Evolutionary conservation across 176 grass and related monocot species (phyloP).

Genomic region (Stipa capillata): DNA sequence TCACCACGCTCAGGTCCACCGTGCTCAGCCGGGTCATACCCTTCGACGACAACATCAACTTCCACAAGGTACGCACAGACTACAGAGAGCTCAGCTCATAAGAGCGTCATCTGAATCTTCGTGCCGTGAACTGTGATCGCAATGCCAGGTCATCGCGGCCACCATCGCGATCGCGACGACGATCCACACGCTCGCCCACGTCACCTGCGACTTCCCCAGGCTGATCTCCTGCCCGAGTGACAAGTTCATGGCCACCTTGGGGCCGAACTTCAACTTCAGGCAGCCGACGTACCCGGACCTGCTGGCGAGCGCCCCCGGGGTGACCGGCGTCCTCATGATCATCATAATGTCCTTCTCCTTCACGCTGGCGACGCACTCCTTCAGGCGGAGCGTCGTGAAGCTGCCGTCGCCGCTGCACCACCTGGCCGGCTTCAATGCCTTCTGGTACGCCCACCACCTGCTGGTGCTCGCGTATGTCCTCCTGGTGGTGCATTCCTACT

Average conservation of each 20-base stretch:
- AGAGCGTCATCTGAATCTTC: background rate
- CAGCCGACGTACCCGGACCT: constrained; percentile 80
- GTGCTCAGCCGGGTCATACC: constrained; percentile 56
- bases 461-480: constrained; percentile 73
- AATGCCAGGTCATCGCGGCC: constrained; percentile 48
- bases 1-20: constrained; percentile 78
- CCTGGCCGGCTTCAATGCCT: constrained; percentile 96
- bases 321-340: constrained; percentile 93
- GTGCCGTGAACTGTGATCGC: background rate
- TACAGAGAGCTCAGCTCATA: too few species aligned
- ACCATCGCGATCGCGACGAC: constrained; percentile 56
- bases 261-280: constrained; percentile 54
- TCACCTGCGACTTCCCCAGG: constrained; percentile 92
- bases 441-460: constrained; percentile 98
- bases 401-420: constrained; percentile 85
- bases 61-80: constrained; percentile 96
- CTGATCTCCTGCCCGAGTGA: constrained; percentile 50
- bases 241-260: constrained; percentile 61
- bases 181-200: constrained; percentile 65
- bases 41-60: constrained; percentile 98
- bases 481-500: constrained; percentile 87
- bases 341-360: constrained; percentile 96
- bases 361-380: constrained; percentile 82
- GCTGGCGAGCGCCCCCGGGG: constrained; percentile 53
- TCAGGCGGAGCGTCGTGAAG: constrained; percentile 85